Conservation (phyloP, 148 eudicot genomes). For the Mesembryanthemum crystallinum region DNA sequence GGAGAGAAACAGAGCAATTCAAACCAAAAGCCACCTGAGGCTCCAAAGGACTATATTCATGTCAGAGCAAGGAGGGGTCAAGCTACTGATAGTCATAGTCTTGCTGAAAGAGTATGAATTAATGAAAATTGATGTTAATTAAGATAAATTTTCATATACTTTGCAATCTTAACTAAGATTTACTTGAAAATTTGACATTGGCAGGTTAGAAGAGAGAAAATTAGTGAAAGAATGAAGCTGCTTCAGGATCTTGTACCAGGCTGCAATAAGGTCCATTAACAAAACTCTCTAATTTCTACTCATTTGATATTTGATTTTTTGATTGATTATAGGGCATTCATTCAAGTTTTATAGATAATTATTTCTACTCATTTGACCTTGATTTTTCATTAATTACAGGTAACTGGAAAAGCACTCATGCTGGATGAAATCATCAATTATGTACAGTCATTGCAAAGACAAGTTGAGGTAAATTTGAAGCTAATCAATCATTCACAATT, state of each 20-base stretch:
- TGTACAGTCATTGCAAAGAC: conserved; percentile 88
- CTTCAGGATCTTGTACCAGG: conserved; percentile 96
- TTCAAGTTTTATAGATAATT: not conserved
- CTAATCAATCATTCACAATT: not conserved
- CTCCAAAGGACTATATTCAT: conserved; percentile 90
- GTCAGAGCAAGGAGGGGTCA: conserved; percentile 98
- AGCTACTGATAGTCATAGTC: conserved; percentile 97
- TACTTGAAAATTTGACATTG: conserved; percentile 2
- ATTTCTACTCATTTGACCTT: not conserved
- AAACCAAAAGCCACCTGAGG: conserved; percentile 50
- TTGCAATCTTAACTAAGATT: conserved; percentile 4
- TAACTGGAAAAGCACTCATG: conserved; percentile 96
- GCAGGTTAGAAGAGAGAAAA: conserved; percentile 92
- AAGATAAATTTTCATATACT: not conserved
- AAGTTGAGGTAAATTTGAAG: conserved; percentile 68
- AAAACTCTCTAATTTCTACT: too few species aligned
- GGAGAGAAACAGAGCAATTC: conserved; percentile 35
- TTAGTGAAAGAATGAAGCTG: conserved; percentile 93
- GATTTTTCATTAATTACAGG: conserved; percentile 35
- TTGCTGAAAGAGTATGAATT: conserved; percentile 84
- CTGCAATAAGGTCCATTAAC: conserved; percentile 67
- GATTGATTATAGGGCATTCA: not conserved
- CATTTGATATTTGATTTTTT: not conserved
- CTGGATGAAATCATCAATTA: conserved; percentile 94
- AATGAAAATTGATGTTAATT: not conserved